A percentile compares a stretch with the other conserved stretches of the same genome.
These are phyloP conservation scores for Fragilaria crotonensis DNA, from an alignment of 108 stramenopile genomes.

Conservation along the genomic window DNA sequence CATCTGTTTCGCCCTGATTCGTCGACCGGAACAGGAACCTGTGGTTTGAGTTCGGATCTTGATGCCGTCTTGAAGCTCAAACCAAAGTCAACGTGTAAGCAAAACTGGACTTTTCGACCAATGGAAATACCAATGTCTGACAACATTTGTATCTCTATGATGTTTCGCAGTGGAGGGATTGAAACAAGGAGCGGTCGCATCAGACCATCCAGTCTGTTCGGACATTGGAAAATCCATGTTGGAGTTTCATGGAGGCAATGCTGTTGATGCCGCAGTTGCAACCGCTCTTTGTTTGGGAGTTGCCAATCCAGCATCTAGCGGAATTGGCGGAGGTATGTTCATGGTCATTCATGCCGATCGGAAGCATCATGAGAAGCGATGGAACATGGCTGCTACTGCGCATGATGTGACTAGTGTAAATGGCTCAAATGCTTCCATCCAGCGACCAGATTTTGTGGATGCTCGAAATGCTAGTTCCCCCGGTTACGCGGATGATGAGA, in stretches of 20 bases:
- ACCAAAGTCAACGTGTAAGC: too few relatives aligned
- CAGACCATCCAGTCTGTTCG: slow-evolving; percentile 56
- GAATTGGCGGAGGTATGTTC: slow-evolving; percentile 78
- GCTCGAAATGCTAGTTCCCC: too few relatives aligned
- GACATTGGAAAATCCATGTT: slow-evolving; percentile 41
- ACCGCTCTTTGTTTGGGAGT: slow-evolving; percentile 70
- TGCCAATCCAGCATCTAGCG: slow-evolving; percentile 69
- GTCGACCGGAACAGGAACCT: too few relatives aligned
- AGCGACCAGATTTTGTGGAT: slow-evolving; percentile 31
- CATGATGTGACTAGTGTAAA: too few relatives aligned
- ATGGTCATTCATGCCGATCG: slow-evolving; percentile 53
- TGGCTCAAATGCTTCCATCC: too few relatives aligned
- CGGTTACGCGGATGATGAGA: slow-evolving; percentile 6
- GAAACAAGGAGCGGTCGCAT: slow-evolving; percentile 47
- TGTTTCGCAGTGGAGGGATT: slow-evolving; percentile 21
- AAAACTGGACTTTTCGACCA: too few relatives aligned
- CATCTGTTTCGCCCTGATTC: too few relatives aligned
- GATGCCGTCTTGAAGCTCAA: too few relatives aligned
- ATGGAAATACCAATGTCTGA: too few relatives aligned
- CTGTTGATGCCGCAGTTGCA: slow-evolving; percentile 76
- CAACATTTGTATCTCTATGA: too few relatives aligned
- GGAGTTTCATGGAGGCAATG: slow-evolving; percentile 45
- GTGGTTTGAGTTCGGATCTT: too few relatives aligned
- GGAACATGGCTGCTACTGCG: slow-evolving; percentile 1
- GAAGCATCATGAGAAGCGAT: slow-evolving; percentile 9